A percentile compares a stretch with the other conserved stretches of the same genome.
Evolutionary conservation across 495 filamentous ascomycete genomes (phyloP).

Genomic region (Hypomontagnella submonticulosa): DNA sequence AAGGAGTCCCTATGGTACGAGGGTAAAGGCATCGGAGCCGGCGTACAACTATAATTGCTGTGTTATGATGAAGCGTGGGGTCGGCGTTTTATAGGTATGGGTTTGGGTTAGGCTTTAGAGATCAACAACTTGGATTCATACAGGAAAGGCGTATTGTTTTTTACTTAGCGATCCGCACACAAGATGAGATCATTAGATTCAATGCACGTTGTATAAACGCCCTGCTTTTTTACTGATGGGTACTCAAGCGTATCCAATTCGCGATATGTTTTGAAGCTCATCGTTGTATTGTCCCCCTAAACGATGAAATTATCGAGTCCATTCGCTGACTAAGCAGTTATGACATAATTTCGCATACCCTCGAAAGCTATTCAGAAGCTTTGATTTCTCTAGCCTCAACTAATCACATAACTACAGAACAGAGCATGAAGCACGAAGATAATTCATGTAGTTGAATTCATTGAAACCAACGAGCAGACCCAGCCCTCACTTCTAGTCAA

Average conservation of each 20-base stretch:
- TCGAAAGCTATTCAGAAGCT: background rate
- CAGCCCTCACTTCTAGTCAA: no score
- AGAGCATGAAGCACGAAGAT: no score
- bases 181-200: background rate
- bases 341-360: conserved; percentile 31
- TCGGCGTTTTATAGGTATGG: conserved; percentile 28
- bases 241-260: no score
- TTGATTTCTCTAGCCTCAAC: background rate
- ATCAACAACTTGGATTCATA: background rate
- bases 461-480: no score
- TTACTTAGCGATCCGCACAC: conserved; percentile 3
- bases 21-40: conserved; percentile 79
- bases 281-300: no score
- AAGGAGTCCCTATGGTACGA: conserved; percentile 73
- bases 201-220: no score
- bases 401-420: background rate
- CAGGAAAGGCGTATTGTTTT: conserved; percentile 20
- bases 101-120: conserved; percentile 8
- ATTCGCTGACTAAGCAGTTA: conserved; percentile 28
- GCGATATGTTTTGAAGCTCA: no score
- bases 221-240: no score
- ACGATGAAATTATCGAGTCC: background rate
- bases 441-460: no score
- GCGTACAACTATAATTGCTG: conserved; percentile 72
- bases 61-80: conserved; percentile 11